Evolutionary conservation across 192 early-diverging fungal genomes (phyloP).

Genomic region (Irineochytrium annulatum): DNA sequence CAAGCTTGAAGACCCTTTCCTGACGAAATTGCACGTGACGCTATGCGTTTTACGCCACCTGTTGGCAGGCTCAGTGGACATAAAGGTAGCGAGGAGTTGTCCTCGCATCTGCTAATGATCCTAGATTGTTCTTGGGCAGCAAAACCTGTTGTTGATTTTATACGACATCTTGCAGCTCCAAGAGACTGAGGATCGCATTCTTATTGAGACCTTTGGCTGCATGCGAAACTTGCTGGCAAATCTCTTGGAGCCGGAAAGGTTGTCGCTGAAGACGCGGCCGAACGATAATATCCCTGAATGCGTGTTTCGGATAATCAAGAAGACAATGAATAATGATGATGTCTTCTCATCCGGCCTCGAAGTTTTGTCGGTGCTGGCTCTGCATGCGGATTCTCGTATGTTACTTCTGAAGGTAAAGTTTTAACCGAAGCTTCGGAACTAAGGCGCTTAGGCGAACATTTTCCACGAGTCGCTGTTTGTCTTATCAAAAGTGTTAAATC

Average conservation of each 20-base stretch:
- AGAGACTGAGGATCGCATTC: conserved; percentile 14
- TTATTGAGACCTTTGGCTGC: conserved; percentile 26
- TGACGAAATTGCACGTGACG: too few species aligned
- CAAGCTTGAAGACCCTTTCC: too few species aligned
- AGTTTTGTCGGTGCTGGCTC: conserved; percentile 25
- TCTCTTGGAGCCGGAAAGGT: conserved; percentile 10
- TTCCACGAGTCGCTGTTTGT: neutral
- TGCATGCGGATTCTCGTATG: conserved; percentile 18
- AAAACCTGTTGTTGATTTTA: too few species aligned
- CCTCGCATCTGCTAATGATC: too few species aligned
- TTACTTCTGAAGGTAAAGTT: conserved; percentile 27
- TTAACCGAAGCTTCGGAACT: neutral
- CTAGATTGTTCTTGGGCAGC: too few species aligned
- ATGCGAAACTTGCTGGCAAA: conserved; percentile 33
- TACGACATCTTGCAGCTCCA: conserved; percentile 3
- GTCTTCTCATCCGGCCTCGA: conserved; percentile 21
- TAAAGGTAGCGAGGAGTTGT: too few species aligned
- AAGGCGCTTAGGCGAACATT: conserved; percentile 9
- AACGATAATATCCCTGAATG: neutral
- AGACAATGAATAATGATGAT: neutral
- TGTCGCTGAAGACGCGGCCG: neutral
- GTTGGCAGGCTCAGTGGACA: too few species aligned
- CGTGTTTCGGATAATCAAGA: conserved; percentile 3
- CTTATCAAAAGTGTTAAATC: conserved; percentile 11
- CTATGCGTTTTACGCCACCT: too few species aligned